A percentile compares a stretch with the other conserved stretches of the same genome.
Conservation (phyloP, 75 land plant species). For the Chamaecyparis obtusa region DNA sequence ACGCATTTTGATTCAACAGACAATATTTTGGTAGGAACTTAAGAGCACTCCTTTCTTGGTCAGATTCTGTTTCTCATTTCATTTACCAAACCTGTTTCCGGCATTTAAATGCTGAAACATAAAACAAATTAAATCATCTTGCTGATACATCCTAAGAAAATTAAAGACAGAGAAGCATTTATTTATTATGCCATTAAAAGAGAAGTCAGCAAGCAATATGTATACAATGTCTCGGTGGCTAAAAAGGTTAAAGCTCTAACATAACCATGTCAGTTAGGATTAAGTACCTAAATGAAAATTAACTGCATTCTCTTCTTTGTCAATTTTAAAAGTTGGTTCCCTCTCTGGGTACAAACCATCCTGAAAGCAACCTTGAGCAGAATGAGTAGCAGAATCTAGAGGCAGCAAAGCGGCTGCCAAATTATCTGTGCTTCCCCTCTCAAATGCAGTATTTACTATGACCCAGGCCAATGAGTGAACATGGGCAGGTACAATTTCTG, state of each 20-base stretch:
- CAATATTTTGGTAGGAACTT: too few relatives aligned
- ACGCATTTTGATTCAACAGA: too few relatives aligned
- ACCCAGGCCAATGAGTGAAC: conserved; percentile 50
- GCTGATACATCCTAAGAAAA: not conserved
- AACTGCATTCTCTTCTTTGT: not conserved
- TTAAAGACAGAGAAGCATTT: not conserved
- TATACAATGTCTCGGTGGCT: not conserved
- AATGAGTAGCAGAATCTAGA: conserved; percentile 27
- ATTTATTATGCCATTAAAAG: not conserved
- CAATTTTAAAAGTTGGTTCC: not conserved
- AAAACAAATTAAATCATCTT: not conserved
- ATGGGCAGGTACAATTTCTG: conserved; percentile 18
- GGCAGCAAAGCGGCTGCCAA: conserved; percentile 77
- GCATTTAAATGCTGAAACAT: not conserved
- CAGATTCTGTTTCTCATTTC: not conserved
- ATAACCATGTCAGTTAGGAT: conserved; percentile 1
- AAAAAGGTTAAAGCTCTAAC: not conserved
- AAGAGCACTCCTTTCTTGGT: not conserved
- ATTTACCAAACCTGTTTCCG: not conserved
- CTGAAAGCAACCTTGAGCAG: conserved; percentile 7
- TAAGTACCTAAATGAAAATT: conserved; percentile 5
- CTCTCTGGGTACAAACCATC: not conserved
- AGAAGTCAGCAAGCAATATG: not conserved
- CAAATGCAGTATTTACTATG: conserved; percentile 68
- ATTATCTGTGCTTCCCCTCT: conserved; percentile 83